Evolutionary conservation across 2,329 filamentous ascomycete genomes (phyloP).

Genomic region (Orbilia ellipsospora): DNA sequence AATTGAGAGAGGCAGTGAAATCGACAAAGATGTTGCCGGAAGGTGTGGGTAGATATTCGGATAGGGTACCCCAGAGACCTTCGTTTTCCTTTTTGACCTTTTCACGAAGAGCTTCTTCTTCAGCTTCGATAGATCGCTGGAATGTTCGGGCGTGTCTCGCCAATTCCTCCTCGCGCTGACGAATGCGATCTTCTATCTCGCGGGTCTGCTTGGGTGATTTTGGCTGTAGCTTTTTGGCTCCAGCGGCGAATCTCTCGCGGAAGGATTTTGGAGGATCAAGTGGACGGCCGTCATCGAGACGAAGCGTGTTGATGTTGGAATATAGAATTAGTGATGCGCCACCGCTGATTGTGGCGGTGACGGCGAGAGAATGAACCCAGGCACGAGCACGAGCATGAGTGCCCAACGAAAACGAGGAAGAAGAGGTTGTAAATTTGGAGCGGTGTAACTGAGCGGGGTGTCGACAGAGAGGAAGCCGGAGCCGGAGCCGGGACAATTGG

Average conservation of each 20-base stretch:
- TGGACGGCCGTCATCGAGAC: conserved; percentile 30
- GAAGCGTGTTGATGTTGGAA: conserved; percentile 42
- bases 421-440: conserved; percentile 1
- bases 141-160: conserved; percentile 44
- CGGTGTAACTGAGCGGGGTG: not conserved
- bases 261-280: conserved; percentile 10
- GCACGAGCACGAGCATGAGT: not conserved
- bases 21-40: conserved; percentile 39
- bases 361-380: not conserved
- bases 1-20: conserved; percentile 47
- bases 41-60: conserved; percentile 37
- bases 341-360: conserved; percentile 34
- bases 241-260: conserved; percentile 32
- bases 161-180: conserved; percentile 48
- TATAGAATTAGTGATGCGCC: conserved; percentile 31
- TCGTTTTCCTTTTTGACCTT: conserved; percentile 30
- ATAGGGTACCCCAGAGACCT: conserved; percentile 35
- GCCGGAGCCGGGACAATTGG: conserved; percentile 5
- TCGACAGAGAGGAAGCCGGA: not conserved
- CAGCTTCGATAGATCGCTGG: conserved; percentile 41
- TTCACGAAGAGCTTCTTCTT: conserved; percentile 28
- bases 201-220: conserved; percentile 46
- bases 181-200: conserved; percentile 42
- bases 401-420: not conserved
- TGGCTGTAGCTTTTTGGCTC: conserved; percentile 37